phyloP scores from a whole-genome alignment of 208 protist genomes.

The Herpetomonas tarakana region DNA sequence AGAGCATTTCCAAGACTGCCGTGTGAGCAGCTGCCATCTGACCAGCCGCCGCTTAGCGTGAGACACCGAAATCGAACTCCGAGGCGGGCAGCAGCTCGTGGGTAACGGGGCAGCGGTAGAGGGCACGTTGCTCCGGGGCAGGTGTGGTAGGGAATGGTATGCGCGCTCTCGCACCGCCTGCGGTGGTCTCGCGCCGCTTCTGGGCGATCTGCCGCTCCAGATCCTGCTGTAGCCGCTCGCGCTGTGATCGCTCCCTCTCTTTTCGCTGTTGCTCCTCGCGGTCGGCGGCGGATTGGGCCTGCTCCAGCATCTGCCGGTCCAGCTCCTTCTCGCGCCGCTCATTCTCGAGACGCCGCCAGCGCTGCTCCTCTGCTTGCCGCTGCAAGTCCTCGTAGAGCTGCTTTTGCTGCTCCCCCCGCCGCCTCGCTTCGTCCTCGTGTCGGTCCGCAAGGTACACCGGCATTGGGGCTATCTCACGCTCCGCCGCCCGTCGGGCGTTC shows the following conservation, averaged over 20 bases:
- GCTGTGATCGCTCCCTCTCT: background rate
- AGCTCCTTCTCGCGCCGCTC: constrained; percentile 5
- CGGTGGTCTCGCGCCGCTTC: background rate
- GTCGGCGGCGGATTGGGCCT: background rate
- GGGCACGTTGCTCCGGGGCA: constrained; percentile 13
- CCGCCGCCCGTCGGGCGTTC: constrained; percentile 1
- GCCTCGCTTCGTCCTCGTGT: background rate
- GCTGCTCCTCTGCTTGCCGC: constrained; percentile 9
- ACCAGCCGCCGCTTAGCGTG: too few relatives aligned
- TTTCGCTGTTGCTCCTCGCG: background rate
- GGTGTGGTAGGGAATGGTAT: constrained; percentile 1
- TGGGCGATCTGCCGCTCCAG: constrained; percentile 15
- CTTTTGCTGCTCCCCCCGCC: background rate
- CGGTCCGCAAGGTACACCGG: background rate
- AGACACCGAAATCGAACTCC: constrained; percentile 57
- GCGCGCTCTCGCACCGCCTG: background rate
- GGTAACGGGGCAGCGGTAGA: constrained; percentile 71
- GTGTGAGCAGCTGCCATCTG: too few relatives aligned
- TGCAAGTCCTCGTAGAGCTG: background rate
- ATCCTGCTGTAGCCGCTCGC: constrained; percentile 6
- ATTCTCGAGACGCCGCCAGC: constrained; percentile 1
- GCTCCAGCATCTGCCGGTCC: constrained; percentile 1
- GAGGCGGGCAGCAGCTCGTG: constrained; percentile 43
- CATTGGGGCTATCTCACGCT: constrained; percentile 6
- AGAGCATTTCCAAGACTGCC: too few relatives aligned